These are phyloP conservation scores for Sugiyamaella japonica DNA, from an alignment of 1,139 yeast genomes.

Conservation along the genomic window DNA sequence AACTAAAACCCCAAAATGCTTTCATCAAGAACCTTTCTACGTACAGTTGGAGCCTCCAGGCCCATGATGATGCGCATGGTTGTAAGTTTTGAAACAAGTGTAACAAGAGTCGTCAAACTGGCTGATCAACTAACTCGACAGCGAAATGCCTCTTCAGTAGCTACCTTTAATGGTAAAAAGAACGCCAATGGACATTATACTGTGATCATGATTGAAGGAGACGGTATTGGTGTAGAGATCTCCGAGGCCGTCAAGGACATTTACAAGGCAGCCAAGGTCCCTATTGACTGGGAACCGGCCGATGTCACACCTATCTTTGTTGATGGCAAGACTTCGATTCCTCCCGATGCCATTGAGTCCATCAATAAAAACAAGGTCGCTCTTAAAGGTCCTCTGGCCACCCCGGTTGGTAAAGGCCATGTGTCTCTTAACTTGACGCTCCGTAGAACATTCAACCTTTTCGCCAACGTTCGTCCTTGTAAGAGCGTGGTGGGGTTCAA, in stretches of 20 bases:
- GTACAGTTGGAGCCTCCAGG: conserved; percentile 7
- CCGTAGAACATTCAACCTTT: conserved; percentile 94
- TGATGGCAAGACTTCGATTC: conserved; percentile 93
- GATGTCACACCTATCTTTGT: conserved; percentile 92
- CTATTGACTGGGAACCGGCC: conserved; percentile 95
- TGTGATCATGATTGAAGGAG: conserved; percentile 97
- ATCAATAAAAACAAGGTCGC: conserved; percentile 93
- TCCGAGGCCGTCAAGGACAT: conserved; percentile 90
- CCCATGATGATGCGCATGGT: conserved; percentile 13
- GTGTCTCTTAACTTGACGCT: conserved; percentile 94
- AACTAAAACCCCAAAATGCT: conserved; percentile 1
- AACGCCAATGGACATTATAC: conserved; percentile 64
- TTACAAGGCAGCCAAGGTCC: conserved; percentile 89
- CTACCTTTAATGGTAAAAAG: conserved; percentile 58
- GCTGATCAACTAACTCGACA: conserved; percentile 1
- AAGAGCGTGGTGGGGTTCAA: conserved; percentile 89
- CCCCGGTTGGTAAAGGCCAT: conserved; percentile 99
- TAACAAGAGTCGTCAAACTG: not conserved
- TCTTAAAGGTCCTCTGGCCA: conserved; percentile 95
- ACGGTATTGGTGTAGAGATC: conserved; percentile 96
- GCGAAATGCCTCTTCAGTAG: conserved; percentile 46
- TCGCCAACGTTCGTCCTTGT: conserved; percentile 98
- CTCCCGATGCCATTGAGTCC: conserved; percentile 87
- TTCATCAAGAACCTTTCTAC: conserved; percentile 13
- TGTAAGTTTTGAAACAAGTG: conserved; percentile 9